phyloP scores from a whole-genome alignment of 352 stramenopile genomes.

The Globisporangium apiculatum region DNA sequence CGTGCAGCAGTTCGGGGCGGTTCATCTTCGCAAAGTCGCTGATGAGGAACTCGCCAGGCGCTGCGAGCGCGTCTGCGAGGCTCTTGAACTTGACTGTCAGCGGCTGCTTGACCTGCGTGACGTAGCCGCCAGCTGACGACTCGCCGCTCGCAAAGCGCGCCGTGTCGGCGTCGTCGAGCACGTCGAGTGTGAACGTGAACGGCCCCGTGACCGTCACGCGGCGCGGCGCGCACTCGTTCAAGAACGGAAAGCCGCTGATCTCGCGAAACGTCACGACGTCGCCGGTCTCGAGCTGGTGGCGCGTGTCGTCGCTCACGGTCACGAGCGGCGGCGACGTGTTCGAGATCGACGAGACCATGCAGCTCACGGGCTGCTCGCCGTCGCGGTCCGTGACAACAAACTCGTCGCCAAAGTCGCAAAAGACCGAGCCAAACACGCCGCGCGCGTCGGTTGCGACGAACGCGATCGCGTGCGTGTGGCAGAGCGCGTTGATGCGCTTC shows the following conservation, averaged over 20 bases:
- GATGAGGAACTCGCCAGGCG: slow-evolving; percentile 94
- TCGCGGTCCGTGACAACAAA: slow-evolving; percentile 94
- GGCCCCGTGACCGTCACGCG: slow-evolving; percentile 85
- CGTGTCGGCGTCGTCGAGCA: slow-evolving; percentile 64
- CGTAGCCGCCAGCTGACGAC: slow-evolving; percentile 76
- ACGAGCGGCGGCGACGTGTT: slow-evolving; percentile 80
- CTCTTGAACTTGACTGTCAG: slow-evolving; percentile 91
- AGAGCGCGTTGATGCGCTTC: slow-evolving; percentile 76
- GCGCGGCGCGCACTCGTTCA: slow-evolving; percentile 69
- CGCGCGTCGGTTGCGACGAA: slow-evolving; percentile 92
- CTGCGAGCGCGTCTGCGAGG: slow-evolving; percentile 73
- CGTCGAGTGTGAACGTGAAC: slow-evolving; percentile 96
- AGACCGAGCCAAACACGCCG: slow-evolving; percentile 94
- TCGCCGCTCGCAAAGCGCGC: slow-evolving; percentile 49
- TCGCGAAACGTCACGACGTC: slow-evolving; percentile 96
- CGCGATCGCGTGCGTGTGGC: slow-evolving; percentile 72
- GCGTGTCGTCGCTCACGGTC: slow-evolving; percentile 97
- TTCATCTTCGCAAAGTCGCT: slow-evolving; percentile 98
- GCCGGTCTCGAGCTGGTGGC: slow-evolving; percentile 95
- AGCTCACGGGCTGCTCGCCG: slow-evolving; percentile 90
- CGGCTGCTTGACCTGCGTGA: slow-evolving; percentile 96
- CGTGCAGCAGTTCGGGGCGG: slow-evolving; percentile 85
- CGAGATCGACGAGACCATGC: slow-evolving; percentile 92
- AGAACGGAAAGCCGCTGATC: slow-evolving; percentile 87
- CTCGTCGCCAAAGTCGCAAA: slow-evolving; percentile 96